These are phyloP conservation scores for Talaromyces sp. DNA, from an alignment of 2,329 filamentous ascomycete species.

Conservation along the genomic window DNA sequence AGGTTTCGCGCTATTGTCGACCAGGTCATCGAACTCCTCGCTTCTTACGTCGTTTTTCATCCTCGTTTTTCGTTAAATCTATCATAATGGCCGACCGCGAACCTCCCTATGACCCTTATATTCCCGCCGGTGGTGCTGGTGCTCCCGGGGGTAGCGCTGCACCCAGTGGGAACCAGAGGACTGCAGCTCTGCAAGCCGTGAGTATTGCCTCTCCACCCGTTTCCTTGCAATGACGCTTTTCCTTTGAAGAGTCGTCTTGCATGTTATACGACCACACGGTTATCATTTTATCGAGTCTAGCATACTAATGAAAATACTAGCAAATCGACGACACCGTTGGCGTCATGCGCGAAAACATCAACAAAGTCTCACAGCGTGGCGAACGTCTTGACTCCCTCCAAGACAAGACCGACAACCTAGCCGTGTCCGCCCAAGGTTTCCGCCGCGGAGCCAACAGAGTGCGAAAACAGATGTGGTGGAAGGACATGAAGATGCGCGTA, in stretches of 20 bases:
- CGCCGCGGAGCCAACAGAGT: slow-evolving; percentile 94
- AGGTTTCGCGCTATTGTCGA: slow-evolving; percentile 1
- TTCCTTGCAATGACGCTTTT: background rate
- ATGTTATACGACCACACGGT: background rate
- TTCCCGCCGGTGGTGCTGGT: slow-evolving; percentile 62
- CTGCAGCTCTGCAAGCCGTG: slow-evolving; percentile 80
- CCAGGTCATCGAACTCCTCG: slow-evolving; percentile 1
- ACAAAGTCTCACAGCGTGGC: slow-evolving; percentile 91
- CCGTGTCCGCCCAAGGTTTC: slow-evolving; percentile 90
- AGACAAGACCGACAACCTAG: slow-evolving; percentile 91
- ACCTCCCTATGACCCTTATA: slow-evolving; percentile 83
- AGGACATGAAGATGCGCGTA: slow-evolving; percentile 99
- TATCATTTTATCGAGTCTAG: background rate
- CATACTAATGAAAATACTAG: slow-evolving; percentile 48
- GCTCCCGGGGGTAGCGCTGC: slow-evolving; percentile 53
- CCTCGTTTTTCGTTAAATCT: background rate
- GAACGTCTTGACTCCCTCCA: slow-evolving; percentile 83
- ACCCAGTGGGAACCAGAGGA: slow-evolving; percentile 61
- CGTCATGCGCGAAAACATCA: slow-evolving; percentile 97
- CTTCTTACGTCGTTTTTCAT: background rate
- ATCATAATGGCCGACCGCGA: slow-evolving; percentile 57
- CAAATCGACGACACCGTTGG: slow-evolving; percentile 96
- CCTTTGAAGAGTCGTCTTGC: too few species aligned
- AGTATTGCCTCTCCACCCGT: slow-evolving; percentile 44
- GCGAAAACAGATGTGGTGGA: slow-evolving; percentile 99